phyloP scores from a whole-genome alignment of 805 yeast genomes.

The Brettanomyces bruxellensis region DNA sequence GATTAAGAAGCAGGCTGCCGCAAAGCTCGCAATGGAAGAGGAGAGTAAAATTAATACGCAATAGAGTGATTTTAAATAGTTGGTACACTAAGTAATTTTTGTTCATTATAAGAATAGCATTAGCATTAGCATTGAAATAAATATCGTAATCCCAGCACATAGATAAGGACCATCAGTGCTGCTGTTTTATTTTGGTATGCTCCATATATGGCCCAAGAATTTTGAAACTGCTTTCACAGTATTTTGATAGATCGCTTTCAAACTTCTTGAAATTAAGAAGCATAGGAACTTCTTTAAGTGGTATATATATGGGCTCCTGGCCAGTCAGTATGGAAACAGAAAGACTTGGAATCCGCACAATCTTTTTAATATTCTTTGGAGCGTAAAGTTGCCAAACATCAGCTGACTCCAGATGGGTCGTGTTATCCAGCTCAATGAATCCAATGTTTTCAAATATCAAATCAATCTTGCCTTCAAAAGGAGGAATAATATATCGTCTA shows the following conservation, averaged over 20 bases:
- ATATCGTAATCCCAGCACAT: not conserved
- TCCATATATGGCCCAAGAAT: too few relatives aligned
- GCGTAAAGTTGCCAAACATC: conserved; percentile 1
- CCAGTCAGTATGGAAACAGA: not conserved
- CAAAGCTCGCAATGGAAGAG: not conserved
- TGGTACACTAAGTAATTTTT: not conserved
- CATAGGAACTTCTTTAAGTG: conserved; percentile 1
- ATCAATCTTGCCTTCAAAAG: conserved; percentile 1
- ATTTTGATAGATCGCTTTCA: not conserved
- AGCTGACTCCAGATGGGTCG: not conserved
- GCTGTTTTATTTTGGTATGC: not conserved
- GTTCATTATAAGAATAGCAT: not conserved
- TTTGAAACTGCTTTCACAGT: too few relatives aligned
- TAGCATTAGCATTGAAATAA: not conserved
- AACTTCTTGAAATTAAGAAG: not conserved
- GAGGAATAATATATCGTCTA: not conserved
- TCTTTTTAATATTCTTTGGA: conserved; percentile 1
- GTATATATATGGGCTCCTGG: not conserved
- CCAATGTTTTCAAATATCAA: conserved; percentile 2
- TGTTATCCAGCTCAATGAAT: not conserved
- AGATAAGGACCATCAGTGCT: not conserved
- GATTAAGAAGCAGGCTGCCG: conserved; percentile 5
- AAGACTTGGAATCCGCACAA: conserved; percentile 1
- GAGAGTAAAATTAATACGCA: not conserved
- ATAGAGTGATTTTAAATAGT: not conserved